Conservation (phyloP, 2,329 filamentous ascomycete species). For the Mollisia scopiformis region DNA sequence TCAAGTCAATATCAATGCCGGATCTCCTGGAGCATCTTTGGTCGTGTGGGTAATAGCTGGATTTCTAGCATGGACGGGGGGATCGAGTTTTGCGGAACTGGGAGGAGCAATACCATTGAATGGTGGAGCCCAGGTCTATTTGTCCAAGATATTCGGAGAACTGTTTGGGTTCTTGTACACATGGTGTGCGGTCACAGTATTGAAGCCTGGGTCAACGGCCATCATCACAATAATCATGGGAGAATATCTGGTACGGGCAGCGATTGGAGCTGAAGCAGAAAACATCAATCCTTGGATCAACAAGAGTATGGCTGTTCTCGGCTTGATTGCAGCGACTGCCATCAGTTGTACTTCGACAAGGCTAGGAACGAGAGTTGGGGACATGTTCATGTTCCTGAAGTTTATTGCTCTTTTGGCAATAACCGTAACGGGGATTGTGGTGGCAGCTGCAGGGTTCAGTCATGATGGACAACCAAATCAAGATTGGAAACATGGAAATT, state of each 20-base stretch:
- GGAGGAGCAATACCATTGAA: conserved; percentile 96
- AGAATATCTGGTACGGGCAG: conserved; percentile 90
- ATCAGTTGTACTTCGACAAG: conserved; percentile 92
- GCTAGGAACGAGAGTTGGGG: conserved; percentile 83
- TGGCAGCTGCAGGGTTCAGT: conserved; percentile 83
- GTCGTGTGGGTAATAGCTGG: conserved; percentile 93
- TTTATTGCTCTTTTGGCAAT: conserved; percentile 88
- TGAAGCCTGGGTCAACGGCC: conserved; percentile 91
- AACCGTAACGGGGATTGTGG: conserved; percentile 84
- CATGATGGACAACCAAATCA: conserved; percentile 73
- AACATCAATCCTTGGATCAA: conserved; percentile 84
- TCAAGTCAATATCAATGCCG: conserved; percentile 88
- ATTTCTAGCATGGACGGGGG: conserved; percentile 94
- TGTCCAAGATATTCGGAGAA: conserved; percentile 96
- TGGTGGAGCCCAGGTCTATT: conserved; percentile 89
- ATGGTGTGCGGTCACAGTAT: conserved; percentile 91
- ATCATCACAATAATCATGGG: conserved; percentile 98
- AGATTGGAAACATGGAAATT: conserved; percentile 85
- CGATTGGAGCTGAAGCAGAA: conserved; percentile 84
- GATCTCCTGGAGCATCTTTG: conserved; percentile 86
- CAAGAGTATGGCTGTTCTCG: conserved; percentile 82
- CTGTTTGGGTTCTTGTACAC: conserved; percentile 92
- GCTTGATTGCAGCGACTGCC: conserved; percentile 75
- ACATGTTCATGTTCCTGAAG: conserved; percentile 96
- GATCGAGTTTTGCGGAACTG: conserved; percentile 91